Percentiles rank a stretch among this genome's conserved stretches.
Conservation (phyloP, 148 eudicot species). For the Chenopodium suecicum region DNA sequence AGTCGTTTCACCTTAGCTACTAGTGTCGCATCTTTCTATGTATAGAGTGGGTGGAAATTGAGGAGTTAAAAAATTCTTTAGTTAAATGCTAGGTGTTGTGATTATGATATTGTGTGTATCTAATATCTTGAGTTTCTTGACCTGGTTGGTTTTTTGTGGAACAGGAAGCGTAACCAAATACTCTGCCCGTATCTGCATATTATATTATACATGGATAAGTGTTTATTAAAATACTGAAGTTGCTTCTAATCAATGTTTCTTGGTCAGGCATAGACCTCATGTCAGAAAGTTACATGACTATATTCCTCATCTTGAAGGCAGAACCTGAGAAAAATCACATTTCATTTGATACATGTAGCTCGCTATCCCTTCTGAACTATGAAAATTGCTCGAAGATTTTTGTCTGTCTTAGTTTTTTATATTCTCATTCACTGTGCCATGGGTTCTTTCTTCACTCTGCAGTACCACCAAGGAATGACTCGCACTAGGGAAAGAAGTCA, state of each 20-base stretch:
- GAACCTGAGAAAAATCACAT: constrained; percentile 19
- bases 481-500: constrained; percentile 13
- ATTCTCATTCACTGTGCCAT: constrained; percentile 22
- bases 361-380: constrained; percentile 24
- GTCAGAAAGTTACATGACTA: constrained; percentile 24
- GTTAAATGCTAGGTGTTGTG: neutral
- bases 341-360: constrained; percentile 6
- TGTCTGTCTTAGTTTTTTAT: constrained; percentile 23
- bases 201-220: constrained; percentile 5
- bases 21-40: neutral
- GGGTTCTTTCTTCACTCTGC: constrained; percentile 12
- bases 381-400: constrained; percentile 28
- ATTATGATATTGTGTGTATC: constrained; percentile 7
- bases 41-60: neutral
- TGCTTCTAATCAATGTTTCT: constrained; percentile 11
- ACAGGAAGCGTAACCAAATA: constrained; percentile 22
- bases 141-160: constrained; percentile 17
- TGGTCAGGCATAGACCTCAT: constrained; percentile 29
- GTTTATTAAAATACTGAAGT: constrained; percentile 22
- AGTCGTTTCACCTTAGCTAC: neutral
- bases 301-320: constrained; percentile 17
- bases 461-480: neutral
- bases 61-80: neutral
- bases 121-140: constrained; percentile 19
- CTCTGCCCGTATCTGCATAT: constrained; percentile 30